A percentile compares a stretch with the other conserved stretches of the same genome.
These are phyloP conservation scores for Nakaseomyces delphensis DNA, from an alignment of 1,139 yeast species.

Conservation along the genomic window DNA sequence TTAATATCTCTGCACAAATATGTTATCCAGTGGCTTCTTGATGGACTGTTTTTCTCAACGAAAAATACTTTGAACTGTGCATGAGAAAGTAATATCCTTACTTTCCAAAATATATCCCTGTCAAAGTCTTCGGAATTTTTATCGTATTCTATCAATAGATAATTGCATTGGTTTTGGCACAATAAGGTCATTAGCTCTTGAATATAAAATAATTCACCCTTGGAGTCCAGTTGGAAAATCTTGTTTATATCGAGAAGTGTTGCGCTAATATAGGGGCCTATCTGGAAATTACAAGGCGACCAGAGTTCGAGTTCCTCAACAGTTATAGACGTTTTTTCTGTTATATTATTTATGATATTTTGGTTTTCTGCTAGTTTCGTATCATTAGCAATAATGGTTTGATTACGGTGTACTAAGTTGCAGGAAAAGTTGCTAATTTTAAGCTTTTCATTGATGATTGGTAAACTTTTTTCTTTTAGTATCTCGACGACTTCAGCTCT, in stretches of 20 bases:
- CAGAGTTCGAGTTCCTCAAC: neutral
- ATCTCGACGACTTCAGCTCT: neutral
- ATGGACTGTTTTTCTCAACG: constrained; percentile 1
- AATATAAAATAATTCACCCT: constrained; percentile 12
- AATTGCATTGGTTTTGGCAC: constrained; percentile 13
- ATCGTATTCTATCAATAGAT: constrained; percentile 16
- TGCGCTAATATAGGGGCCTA: constrained; percentile 16
- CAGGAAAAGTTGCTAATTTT: neutral
- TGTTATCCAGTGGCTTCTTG: neutral
- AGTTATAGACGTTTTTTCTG: constrained; percentile 7
- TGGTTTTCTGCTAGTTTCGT: constrained; percentile 8
- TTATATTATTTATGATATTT: constrained; percentile 11
- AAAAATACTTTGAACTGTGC: constrained; percentile 11
- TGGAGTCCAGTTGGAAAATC: constrained; percentile 15
- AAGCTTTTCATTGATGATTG: neutral
- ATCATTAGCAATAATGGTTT: constrained; percentile 12
- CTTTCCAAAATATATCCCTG: constrained; percentile 22
- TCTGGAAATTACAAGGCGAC: constrained; percentile 16
- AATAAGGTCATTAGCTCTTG: constrained; percentile 8
- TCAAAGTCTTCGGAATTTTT: constrained; percentile 12
- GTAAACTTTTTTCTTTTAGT: neutral
- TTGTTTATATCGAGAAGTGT: constrained; percentile 13
- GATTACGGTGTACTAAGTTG: neutral
- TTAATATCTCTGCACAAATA: neutral
- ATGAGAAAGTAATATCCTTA: constrained; percentile 13